These are phyloP conservation scores for Hypoxylon sp. DNA, from an alignment of 2,329 filamentous ascomycete genomes.

Conservation along the genomic window DNA sequence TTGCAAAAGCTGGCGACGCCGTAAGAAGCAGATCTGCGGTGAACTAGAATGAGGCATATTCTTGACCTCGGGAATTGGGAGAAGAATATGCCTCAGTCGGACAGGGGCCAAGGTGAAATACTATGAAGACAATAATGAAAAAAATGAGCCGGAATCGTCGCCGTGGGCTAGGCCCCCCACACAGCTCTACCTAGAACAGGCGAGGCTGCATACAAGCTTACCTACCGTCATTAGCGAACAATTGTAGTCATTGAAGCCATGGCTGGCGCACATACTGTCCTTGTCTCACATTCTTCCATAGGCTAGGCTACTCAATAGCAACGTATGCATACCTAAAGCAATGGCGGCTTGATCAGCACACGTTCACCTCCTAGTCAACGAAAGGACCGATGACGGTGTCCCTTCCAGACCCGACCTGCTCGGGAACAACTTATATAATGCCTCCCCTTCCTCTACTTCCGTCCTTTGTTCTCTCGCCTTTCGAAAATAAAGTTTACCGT, in stretches of 20 bases:
- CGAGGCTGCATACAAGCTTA: constrained; percentile 45
- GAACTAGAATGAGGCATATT: constrained; percentile 44
- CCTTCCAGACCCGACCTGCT: constrained; percentile 8
- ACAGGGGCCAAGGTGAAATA: constrained; percentile 36
- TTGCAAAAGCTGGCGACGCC: constrained; percentile 14
- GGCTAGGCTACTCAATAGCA: constrained; percentile 29
- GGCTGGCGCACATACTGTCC: constrained; percentile 18
- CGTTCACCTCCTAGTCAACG: constrained; percentile 26
- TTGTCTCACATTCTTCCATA: constrained; percentile 8
- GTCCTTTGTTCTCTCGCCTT: constrained; percentile 16
- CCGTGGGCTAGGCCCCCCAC: constrained; percentile 38
- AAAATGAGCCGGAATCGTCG: constrained; percentile 37
- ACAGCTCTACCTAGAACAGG: constrained; percentile 26
- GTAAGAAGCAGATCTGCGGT: constrained; percentile 33
- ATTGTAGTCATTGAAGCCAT: constrained; percentile 40
- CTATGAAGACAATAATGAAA: constrained; percentile 26
- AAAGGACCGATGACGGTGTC: constrained; percentile 43
- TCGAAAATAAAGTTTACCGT: constrained; percentile 22
- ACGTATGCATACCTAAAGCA: constrained; percentile 16
- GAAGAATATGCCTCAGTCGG: constrained; percentile 41
- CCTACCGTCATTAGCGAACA: constrained; percentile 37
- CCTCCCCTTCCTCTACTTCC: constrained; percentile 29
- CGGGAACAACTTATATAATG: constrained; percentile 28
- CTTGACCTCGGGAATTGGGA: constrained; percentile 6
- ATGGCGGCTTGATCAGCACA: constrained; percentile 34